Percentiles rank a stretch among this genome's conserved stretches.
Conservation (phyloP, 2,329 filamentous ascomycete genomes). For the Daldinia eschscholtzii region DNA sequence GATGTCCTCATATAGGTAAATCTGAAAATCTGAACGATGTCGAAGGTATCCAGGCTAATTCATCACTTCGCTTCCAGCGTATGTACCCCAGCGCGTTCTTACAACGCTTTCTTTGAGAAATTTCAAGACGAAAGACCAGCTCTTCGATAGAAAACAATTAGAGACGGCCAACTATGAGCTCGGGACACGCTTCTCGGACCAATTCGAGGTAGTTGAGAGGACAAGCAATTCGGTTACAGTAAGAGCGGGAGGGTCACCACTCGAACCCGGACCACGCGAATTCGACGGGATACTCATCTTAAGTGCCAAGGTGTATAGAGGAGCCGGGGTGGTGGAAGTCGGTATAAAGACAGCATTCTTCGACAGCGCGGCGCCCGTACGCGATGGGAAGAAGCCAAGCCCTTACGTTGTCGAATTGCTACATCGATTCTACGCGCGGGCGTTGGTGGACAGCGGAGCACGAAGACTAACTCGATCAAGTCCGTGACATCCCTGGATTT, state of each 20-base stretch:
- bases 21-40: background rate
- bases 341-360: constrained; percentile 74
- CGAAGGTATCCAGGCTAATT: constrained; percentile 9
- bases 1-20: background rate
- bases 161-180: constrained; percentile 68
- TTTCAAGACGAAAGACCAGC: constrained; percentile 68
- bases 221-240: constrained; percentile 70
- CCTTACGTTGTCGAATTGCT: constrained; percentile 35
- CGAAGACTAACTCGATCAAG: constrained; percentile 23
- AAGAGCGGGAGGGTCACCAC: constrained; percentile 74
- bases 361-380: constrained; percentile 52
- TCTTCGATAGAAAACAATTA: constrained; percentile 71
- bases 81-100: constrained; percentile 39
- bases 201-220: constrained; percentile 78
- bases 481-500: background rate
- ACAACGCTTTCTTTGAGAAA: constrained; percentile 54
- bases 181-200: constrained; percentile 75
- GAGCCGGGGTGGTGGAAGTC: constrained; percentile 71
- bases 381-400: constrained; percentile 31
- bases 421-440: constrained; percentile 40
- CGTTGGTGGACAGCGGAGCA: constrained; percentile 38
- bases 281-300: constrained; percentile 77
- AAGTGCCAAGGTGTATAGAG: constrained; percentile 69
- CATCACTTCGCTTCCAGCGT: constrained; percentile 16
- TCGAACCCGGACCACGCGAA: constrained; percentile 66